Evolutionary conservation across 257 asterid species (phyloP).

Genomic region (Buddleja alternifolia): DNA sequence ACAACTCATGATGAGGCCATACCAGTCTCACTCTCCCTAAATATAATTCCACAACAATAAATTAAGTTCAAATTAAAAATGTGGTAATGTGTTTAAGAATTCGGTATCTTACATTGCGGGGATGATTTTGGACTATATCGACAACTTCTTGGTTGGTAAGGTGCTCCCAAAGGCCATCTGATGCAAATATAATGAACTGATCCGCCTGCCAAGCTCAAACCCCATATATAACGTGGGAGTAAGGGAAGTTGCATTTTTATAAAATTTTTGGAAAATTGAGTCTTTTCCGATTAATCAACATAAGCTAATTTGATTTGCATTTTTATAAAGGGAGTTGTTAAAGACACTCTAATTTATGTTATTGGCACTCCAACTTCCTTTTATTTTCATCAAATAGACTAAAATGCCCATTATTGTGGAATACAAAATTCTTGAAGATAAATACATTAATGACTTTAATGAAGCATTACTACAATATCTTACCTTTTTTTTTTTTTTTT

Average conservation of each 20-base stretch:
- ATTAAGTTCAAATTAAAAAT: constrained; percentile 4
- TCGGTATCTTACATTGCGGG: constrained; percentile 57
- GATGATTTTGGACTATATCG: constrained; percentile 63
- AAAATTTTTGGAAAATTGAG: constrained; percentile 17
- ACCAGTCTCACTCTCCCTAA: background rate
- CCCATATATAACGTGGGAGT: too few relatives aligned
- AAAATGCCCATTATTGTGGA: too few relatives aligned
- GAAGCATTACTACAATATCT: too few relatives aligned
- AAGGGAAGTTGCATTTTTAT: too few relatives aligned
- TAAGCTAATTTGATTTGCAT: background rate
- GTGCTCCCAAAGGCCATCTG: constrained; percentile 84
- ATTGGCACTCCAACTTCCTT: too few relatives aligned
- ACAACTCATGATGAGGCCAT: background rate
- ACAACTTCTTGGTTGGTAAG: constrained; percentile 72
- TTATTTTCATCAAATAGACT: too few relatives aligned
- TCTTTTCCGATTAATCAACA: constrained; percentile 3
- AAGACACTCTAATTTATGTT: too few relatives aligned
- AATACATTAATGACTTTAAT: too few relatives aligned
- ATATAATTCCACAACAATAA: background rate
- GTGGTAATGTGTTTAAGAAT: constrained; percentile 7
- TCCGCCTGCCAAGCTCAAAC: too few relatives aligned
- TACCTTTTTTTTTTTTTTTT: too few relatives aligned
- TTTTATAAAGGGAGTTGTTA: too few relatives aligned
- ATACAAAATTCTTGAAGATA: too few relatives aligned
- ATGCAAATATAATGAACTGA: constrained; percentile 68